phyloP scores from a whole-genome alignment of 441 rosid genomes.

The Caryocar brasiliense region DNA sequence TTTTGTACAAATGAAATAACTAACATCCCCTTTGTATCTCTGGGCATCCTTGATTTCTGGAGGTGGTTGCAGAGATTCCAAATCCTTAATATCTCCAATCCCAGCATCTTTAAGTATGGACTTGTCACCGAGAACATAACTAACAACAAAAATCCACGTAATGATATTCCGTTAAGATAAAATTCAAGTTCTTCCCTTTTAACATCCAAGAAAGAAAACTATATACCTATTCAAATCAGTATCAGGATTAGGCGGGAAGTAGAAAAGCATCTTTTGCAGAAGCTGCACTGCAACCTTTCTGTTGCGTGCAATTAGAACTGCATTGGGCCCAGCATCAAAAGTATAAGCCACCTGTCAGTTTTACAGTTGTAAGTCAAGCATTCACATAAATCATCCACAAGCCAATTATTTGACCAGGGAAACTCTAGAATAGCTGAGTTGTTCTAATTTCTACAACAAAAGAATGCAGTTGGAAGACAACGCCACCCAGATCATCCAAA shows the following conservation, averaged over 20 bases:
- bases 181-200: too few relatives aligned
- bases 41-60: constrained; percentile 46
- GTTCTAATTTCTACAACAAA: too few relatives aligned
- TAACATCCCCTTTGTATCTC: constrained; percentile 60
- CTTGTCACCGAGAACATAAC: constrained; percentile 75
- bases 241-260: constrained; percentile 71
- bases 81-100: constrained; percentile 38
- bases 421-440: too few relatives aligned
- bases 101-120: constrained; percentile 75
- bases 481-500: too few relatives aligned
- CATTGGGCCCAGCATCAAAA: constrained; percentile 93
- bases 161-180: too few relatives aligned
- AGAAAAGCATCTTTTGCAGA: constrained; percentile 69
- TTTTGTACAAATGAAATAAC: constrained; percentile 79
- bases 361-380: constrained; percentile 9
- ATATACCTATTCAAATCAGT: constrained; percentile 56
- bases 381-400: neutral
- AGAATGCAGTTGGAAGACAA: too few relatives aligned
- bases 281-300: constrained; percentile 60
- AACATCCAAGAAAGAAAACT: neutral
- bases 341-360: constrained; percentile 75
- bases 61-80: constrained; percentile 45
- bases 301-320: constrained; percentile 72
- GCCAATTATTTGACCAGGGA: neutral
- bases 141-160: too few relatives aligned